A percentile compares a stretch with the other conserved stretches of the same genome.
These are phyloP conservation scores for Linanthus parryae DNA, from an alignment of 148 eudicot genomes.

Conservation along the genomic window DNA sequence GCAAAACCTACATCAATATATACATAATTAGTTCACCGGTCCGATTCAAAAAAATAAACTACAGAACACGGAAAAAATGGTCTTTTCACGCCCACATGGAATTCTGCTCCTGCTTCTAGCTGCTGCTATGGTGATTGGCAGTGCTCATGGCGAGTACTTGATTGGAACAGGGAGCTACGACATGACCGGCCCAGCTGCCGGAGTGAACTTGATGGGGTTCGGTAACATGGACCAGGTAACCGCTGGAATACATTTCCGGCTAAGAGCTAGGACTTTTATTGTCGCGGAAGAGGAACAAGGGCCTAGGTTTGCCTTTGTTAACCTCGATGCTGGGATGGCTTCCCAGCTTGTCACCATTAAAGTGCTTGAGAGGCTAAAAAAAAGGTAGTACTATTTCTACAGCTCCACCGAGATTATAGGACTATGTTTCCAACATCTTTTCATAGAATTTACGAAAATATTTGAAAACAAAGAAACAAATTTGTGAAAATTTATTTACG, in stretches of 20 bases:
- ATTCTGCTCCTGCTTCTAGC: no score
- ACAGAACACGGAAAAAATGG: no score
- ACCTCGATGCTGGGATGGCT: conserved; percentile 39
- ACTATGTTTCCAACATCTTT: no score
- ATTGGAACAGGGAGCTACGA: conserved; percentile 35
- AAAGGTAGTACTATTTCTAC: conserved; percentile 18
- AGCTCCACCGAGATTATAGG: no score
- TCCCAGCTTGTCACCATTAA: conserved; percentile 38
- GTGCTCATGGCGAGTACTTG: conserved; percentile 20
- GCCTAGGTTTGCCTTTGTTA: conserved; percentile 28
- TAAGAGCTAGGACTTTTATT: conserved; percentile 29
- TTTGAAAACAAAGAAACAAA: no score
- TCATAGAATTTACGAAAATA: no score
- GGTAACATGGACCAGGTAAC: conserved; percentile 23
- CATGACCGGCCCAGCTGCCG: conserved; percentile 35
- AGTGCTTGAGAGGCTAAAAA: conserved; percentile 23
- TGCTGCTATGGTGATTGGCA: no score
- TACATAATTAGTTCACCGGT: no score
- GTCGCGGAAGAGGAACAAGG: conserved; percentile 23
- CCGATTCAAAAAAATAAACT: no score
- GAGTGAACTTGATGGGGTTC: conserved; percentile 37
- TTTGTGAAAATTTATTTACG: background rate
- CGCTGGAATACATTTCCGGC: conserved; percentile 27
- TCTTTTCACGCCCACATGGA: no score
- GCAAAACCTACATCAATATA: no score